Evolutionary conservation across 2,329 filamentous ascomycete species (phyloP).

Genomic region (Colletotrichum sp.): DNA sequence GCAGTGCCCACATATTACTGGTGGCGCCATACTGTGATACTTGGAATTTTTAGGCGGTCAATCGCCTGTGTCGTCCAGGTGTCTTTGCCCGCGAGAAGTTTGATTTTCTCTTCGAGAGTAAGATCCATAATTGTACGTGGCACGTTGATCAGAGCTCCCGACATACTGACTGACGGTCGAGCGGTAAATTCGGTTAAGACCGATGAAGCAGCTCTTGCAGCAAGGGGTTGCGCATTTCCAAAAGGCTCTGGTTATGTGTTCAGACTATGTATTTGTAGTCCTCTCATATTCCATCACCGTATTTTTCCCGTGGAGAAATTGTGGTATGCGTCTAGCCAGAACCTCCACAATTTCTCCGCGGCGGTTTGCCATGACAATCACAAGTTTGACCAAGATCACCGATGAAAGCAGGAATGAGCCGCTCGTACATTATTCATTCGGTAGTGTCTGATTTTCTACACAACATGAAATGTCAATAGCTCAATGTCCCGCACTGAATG

Average conservation of each 20-base stretch:
- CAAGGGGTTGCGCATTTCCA: accelerated
- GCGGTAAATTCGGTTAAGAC: background rate
- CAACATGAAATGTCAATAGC: background rate
- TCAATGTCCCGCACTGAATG: background rate
- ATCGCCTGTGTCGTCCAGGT: background rate
- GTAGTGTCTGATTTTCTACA: background rate
- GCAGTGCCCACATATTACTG: background rate
- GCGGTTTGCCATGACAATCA: background rate
- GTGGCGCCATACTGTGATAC: background rate
- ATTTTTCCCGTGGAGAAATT: background rate
- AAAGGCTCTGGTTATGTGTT: background rate
- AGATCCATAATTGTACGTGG: background rate
- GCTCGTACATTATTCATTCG: background rate
- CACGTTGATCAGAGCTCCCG: background rate
- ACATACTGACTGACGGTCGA: background rate
- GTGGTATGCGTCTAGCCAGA: background rate
- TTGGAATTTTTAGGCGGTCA: background rate
- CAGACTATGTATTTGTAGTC: background rate
- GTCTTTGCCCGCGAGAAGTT: background rate
- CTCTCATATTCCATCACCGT: accelerated
- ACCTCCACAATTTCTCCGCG: background rate
- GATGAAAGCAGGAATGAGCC: background rate
- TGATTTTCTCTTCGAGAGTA: background rate
- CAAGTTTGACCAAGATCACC: background rate
- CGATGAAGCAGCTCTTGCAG: background rate